Base-by-base conservation (phyloP, 805 yeast species). In the Yarrowia yakushimensis region DNA sequence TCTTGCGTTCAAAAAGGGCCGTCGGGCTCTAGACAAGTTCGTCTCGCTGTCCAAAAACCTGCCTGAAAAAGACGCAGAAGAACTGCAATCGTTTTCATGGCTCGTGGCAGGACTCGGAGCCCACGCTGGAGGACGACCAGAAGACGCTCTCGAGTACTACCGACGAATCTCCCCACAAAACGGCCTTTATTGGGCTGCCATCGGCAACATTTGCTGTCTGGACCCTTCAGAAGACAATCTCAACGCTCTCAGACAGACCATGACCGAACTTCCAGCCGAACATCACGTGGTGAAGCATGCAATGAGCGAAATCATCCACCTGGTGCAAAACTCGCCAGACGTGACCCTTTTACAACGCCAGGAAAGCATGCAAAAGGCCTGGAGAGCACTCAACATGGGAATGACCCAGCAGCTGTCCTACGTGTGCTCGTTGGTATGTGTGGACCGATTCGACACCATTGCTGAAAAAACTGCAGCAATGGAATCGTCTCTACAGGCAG, bases 391-490 rank as follows among this genome's bases (percentile, higher is more conserved):
- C n/a, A 55, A 55, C 22, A 27, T 28, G 37, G 61, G 61, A 2
- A 55, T 55, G 48, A 55, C 61, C 11, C 61, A 39, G 8, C 61
- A 55, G 30, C 7, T 55, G 17, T 55, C 61, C 4, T 55, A 55
- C 20, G 48, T 55, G n/a, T 55, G 48, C 9, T 34, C 48, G 3
- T 8, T 55, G 23, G 61, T 55, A 12, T 55, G 61, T 10, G 48
- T 55, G 10, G 61, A 55, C 17, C 15, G 61, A 10, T 55, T 39
- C n/a, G 61, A 55, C n/a, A 39, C 61, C 30, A 55, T 55, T 39
- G 61, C 46, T 7, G 48, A 55, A 10, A 55, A 55, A 13, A 28
- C 48, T 1, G 37, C 36, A 1, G 48, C 39, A 15, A 55, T 55
- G 46, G 61, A 55, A 6, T 41, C 46, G 11, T 55, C 61, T 7